Evolutionary conservation across 306 rosid species (phyloP).

Genomic region (Corylus heterophylla): DNA sequence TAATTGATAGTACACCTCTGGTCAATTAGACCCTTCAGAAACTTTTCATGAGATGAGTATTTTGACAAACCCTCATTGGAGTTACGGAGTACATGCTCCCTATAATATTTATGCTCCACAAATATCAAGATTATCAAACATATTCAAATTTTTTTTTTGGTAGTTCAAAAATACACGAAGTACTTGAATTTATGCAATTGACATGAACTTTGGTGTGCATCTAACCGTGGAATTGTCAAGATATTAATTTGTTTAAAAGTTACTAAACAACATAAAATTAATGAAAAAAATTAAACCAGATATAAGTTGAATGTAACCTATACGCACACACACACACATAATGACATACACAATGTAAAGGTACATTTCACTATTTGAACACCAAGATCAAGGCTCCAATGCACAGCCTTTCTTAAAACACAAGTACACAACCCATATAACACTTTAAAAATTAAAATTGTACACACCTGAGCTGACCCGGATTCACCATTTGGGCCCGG

Average conservation of each 20-base stretch:
- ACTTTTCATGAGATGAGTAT: background rate
- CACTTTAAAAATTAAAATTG: background rate
- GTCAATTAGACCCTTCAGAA: too few species aligned
- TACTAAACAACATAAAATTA: too few species aligned
- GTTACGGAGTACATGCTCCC: background rate
- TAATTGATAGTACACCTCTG: background rate
- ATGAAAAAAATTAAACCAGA: background rate
- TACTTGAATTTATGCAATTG: too few species aligned
- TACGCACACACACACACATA: background rate
- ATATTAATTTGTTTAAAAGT: too few species aligned
- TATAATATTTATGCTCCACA: background rate
- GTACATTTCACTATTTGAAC: background rate
- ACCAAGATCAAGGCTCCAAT: background rate
- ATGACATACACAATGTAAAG: background rate
- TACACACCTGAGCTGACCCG: conserved; percentile 39
- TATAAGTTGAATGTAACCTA: background rate
- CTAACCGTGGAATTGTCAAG: too few species aligned
- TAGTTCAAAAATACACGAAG: too few species aligned
- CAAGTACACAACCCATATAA: too few species aligned
- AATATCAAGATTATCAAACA: background rate
- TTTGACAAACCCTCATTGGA: background rate
- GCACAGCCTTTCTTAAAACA: background rate
- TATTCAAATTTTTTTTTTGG: too few species aligned
- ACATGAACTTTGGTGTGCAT: too few species aligned
- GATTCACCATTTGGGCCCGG: conserved; percentile 29